Percentiles rank a stretch among this genome's conserved stretches.
These are phyloP conservation scores for Globisporangium heterothallicum DNA, from an alignment of 352 stramenopile species.

Conservation along the genomic window DNA sequence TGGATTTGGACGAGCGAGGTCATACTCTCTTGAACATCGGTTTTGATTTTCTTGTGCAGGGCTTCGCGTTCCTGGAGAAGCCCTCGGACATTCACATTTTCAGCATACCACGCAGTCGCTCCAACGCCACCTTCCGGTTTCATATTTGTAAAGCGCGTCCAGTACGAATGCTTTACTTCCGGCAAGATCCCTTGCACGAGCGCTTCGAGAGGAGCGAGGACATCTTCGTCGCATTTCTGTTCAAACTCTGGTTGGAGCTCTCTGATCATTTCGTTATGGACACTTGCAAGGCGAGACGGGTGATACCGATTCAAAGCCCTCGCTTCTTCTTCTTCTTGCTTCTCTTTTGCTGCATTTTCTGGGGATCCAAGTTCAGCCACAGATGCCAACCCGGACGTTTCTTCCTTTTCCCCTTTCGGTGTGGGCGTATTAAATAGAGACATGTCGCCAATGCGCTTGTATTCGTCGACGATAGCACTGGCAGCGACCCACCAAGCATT, in stretches of 20 bases:
- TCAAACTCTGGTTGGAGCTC: slow-evolving; percentile 36
- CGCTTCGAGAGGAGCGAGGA: slow-evolving; percentile 37
- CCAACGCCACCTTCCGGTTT: slow-evolving; percentile 2
- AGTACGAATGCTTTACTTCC: slow-evolving; percentile 77
- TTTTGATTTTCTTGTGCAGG: slow-evolving; percentile 34
- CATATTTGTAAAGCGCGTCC: slow-evolving; percentile 41
- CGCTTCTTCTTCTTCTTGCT: background rate
- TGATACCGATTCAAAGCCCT: slow-evolving; percentile 9
- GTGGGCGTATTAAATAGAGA: slow-evolving; percentile 31
- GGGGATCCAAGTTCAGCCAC: background rate
- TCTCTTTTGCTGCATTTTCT: slow-evolving; percentile 1
- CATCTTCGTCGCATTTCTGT: slow-evolving; percentile 32
- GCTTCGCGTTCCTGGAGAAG: slow-evolving; percentile 46
- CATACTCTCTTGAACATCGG: slow-evolving; percentile 54
- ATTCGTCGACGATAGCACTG: slow-evolving; percentile 51
- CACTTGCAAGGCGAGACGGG: slow-evolving; percentile 20
- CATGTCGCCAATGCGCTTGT: slow-evolving; percentile 53
- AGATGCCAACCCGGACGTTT: background rate
- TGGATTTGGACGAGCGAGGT: slow-evolving; percentile 41
- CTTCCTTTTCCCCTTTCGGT: background rate
- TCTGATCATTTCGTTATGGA: slow-evolving; percentile 27
- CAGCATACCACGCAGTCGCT: background rate
- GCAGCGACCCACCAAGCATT: slow-evolving; percentile 54
- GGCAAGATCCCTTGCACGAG: slow-evolving; percentile 46
- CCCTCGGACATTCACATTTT: slow-evolving; percentile 29